phyloP scores from a whole-genome alignment of 2,329 filamentous ascomycete species.

The Nakataea oryzae region DNA sequence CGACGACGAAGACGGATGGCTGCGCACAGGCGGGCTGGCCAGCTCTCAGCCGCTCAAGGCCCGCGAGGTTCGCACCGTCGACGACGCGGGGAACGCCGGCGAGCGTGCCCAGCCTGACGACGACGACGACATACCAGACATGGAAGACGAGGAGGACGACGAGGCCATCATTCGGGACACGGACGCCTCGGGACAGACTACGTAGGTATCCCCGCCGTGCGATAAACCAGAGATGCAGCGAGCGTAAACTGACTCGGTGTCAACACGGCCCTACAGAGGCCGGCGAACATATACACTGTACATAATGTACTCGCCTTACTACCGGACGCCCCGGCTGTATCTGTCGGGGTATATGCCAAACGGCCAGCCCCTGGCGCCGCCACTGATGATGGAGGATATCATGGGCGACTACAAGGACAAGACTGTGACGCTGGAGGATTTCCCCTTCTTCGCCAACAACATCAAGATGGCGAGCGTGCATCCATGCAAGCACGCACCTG shows the following conservation, averaged over 20 bases:
- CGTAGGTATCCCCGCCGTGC: conserved; percentile 21
- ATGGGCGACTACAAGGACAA: conserved; percentile 45
- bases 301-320: conserved; percentile 96
- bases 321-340: conserved; percentile 90
- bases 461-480: conserved; percentile 97
- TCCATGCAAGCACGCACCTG: conserved; percentile 91
- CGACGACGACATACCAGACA: conserved; percentile 85
- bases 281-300: conserved; percentile 95
- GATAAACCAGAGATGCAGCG: neutral
- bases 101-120: conserved; percentile 60
- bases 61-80: conserved; percentile 75
- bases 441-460: conserved; percentile 82
- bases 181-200: conserved; percentile 32
- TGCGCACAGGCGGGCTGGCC: conserved; percentile 72
- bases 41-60: conserved; percentile 68
- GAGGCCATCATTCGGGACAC: conserved; percentile 89
- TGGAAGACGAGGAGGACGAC: conserved; percentile 96
- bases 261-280: conserved; percentile 42
- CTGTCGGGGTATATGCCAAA: conserved; percentile 78
- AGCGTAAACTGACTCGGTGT: neutral
- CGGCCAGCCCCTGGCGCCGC: conserved; percentile 42
- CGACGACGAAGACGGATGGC: conserved; percentile 78
- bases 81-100: conserved; percentile 78
- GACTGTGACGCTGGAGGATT: conserved; percentile 95
- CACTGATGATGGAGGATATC: conserved; percentile 28